These are phyloP conservation scores for Aspergillus cristatus DNA, from an alignment of 495 filamentous ascomycete species.

Conservation along the genomic window DNA sequence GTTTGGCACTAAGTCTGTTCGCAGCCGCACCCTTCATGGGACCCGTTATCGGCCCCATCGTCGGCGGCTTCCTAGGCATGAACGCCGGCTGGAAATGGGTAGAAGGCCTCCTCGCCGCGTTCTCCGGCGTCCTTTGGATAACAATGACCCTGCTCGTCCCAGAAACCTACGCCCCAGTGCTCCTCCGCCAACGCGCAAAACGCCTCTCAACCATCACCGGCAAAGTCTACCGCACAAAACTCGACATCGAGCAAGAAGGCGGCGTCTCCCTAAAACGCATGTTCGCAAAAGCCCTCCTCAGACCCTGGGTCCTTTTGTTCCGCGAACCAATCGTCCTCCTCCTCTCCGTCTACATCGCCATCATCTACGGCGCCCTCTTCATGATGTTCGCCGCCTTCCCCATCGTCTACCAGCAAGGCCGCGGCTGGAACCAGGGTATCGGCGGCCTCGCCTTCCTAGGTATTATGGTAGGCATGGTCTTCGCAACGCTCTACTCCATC, in stretches of 20 bases:
- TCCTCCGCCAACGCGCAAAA: slow-evolving; percentile 42
- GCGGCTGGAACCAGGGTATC: slow-evolving; percentile 22
- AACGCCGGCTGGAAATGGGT: slow-evolving; percentile 44
- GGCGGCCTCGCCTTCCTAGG: slow-evolving; percentile 9
- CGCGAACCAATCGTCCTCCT: slow-evolving; percentile 52
- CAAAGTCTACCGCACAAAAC: slow-evolving; percentile 39
- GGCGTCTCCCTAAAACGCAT: slow-evolving; percentile 23
- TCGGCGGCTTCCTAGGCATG: slow-evolving; percentile 42
- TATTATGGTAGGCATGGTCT: slow-evolving; percentile 39
- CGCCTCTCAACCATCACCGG: slow-evolving; percentile 45
- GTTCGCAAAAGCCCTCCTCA: slow-evolving; percentile 33
- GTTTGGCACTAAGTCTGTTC: slow-evolving; percentile 45
- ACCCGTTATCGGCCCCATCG: slow-evolving; percentile 43
- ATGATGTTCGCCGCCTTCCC: slow-evolving; percentile 60
- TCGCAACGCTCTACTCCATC: slow-evolving; percentile 27
- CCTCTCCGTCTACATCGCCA: slow-evolving; percentile 54
- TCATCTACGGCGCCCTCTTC: slow-evolving; percentile 58
- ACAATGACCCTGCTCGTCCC: slow-evolving; percentile 32
- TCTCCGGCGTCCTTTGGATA: slow-evolving; percentile 12
- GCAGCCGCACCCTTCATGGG: slow-evolving; percentile 50
- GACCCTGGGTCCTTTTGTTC: slow-evolving; percentile 49
- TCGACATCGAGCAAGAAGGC: slow-evolving; percentile 30
- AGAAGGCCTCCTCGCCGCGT: slow-evolving; percentile 5
- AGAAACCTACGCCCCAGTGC: slow-evolving; percentile 50
- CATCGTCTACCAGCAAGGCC: slow-evolving; percentile 40